These are phyloP conservation scores for Colletotrichum eremochloae DNA, from an alignment of 2,329 filamentous ascomycete genomes.

Conservation along the genomic window DNA sequence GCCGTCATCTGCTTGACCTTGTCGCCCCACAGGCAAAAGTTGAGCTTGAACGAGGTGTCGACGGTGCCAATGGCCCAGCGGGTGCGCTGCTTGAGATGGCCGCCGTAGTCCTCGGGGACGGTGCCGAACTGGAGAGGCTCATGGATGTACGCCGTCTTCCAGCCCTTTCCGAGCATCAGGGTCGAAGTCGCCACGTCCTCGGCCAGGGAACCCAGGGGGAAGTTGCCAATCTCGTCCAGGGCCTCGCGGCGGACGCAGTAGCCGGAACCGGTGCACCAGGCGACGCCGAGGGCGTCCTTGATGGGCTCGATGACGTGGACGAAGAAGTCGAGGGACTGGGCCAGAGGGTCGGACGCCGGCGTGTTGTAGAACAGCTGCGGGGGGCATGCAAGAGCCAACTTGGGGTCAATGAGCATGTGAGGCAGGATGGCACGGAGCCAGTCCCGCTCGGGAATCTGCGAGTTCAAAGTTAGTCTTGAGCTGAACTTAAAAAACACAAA, in stretches of 20 bases:
- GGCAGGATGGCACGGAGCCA: slow-evolving; percentile 73
- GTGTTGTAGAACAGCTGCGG: slow-evolving; percentile 75
- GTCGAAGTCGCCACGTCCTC: slow-evolving; percentile 73
- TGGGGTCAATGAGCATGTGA: slow-evolving; percentile 69
- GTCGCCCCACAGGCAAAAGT: slow-evolving; percentile 70
- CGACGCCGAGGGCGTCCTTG: slow-evolving; percentile 65
- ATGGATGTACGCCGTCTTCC: slow-evolving; percentile 72
- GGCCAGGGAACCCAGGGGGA: slow-evolving; percentile 69
- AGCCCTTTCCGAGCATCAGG: slow-evolving; percentile 70
- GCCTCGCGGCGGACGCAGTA: slow-evolving; percentile 71
- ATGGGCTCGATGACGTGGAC: slow-evolving; percentile 66
- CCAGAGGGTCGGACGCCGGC: slow-evolving; percentile 69
- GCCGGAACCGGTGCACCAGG: slow-evolving; percentile 76
- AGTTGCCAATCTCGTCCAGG: slow-evolving; percentile 72
- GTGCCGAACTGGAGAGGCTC: slow-evolving; percentile 72
- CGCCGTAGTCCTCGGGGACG: slow-evolving; percentile 68
- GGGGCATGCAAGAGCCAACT: slow-evolving; percentile 70
- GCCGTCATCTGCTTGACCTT: slow-evolving; percentile 65
- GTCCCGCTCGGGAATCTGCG: slow-evolving; percentile 68
- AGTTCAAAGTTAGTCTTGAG: slow-evolving; percentile 14
- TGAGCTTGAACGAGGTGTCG: slow-evolving; percentile 71
- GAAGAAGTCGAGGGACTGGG: slow-evolving; percentile 70
- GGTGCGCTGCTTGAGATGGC: slow-evolving; percentile 69
- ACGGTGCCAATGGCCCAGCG: slow-evolving; percentile 70
- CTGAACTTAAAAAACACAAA: neutral